A percentile compares a stretch with the other conserved stretches of the same genome.
Evolutionary conservation across 148 eudicot genomes (phyloP).

Genomic region (Camellia lanceoleosa): DNA sequence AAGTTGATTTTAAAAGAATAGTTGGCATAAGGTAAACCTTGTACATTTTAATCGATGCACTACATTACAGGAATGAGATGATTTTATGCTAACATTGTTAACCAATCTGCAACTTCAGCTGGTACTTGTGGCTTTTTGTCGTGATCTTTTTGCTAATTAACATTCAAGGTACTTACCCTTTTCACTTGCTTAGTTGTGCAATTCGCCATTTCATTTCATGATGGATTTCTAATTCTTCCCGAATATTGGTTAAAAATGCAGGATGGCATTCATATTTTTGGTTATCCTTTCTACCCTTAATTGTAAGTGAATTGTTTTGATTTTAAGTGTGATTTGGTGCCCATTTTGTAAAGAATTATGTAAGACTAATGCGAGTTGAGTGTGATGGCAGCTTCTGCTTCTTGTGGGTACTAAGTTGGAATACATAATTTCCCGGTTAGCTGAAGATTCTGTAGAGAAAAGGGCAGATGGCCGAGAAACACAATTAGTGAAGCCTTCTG

Average conservation of each 20-base stretch:
- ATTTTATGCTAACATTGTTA: background rate
- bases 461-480: slow-evolving; percentile 29
- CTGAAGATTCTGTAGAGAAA: slow-evolving; percentile 53
- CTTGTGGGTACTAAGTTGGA: slow-evolving; percentile 88
- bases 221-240: background rate
- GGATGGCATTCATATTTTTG: slow-evolving; percentile 93
- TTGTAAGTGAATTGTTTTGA: slow-evolving; percentile 45
- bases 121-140: slow-evolving; percentile 95
- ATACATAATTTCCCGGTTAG: slow-evolving; percentile 66
- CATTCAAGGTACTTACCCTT: slow-evolving; percentile 49
- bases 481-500: slow-evolving; percentile 58
- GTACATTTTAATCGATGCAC: background rate
- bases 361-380: background rate
- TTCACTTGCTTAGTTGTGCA: background rate
- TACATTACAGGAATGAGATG: background rate
- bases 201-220: background rate
- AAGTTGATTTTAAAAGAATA: slow-evolving; percentile 74
- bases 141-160: slow-evolving; percentile 80
- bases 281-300: slow-evolving; percentile 78
- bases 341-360: background rate
- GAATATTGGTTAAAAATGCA: slow-evolving; percentile 30
- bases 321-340: background rate
- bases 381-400: slow-evolving; percentile 64
- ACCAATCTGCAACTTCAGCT: slow-evolving; percentile 48
- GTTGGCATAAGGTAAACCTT: slow-evolving; percentile 77